Evolutionary conservation across 1,284 basidiomycete genomes (phyloP).

Genomic region (Gomphus sp.): DNA sequence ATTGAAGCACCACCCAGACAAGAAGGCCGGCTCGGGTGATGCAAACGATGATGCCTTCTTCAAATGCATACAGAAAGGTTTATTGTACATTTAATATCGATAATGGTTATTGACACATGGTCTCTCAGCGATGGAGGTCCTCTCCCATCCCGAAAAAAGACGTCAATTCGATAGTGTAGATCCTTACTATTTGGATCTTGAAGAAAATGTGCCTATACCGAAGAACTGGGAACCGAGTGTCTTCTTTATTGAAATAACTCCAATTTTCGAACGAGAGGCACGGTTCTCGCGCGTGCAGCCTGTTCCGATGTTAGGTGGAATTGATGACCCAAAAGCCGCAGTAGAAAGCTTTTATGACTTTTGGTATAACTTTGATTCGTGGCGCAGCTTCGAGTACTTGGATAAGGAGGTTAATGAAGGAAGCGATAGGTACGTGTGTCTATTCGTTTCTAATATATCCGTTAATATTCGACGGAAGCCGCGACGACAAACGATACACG

Average conservation of each 20-base stretch:
- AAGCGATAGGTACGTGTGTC: constrained; percentile 62
- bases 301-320: constrained; percentile 75
- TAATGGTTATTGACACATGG: background rate
- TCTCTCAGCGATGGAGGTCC: constrained; percentile 70
- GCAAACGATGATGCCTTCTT: constrained; percentile 97
- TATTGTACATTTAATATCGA: constrained; percentile 1
- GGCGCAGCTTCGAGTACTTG: constrained; percentile 96
- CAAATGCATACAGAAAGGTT: constrained; percentile 94
- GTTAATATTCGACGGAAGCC: constrained; percentile 36
- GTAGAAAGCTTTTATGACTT: constrained; percentile 97
- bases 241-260: constrained; percentile 58
- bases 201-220: constrained; percentile 71
- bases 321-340: constrained; percentile 67
- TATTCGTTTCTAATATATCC: background rate
- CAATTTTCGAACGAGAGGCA: constrained; percentile 85
- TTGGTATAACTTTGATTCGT: constrained; percentile 99
- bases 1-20: constrained; percentile 98
- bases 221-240: constrained; percentile 45
- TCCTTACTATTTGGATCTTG: constrained; percentile 62
- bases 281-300: constrained; percentile 87
- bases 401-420: constrained; percentile 99
- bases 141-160: constrained; percentile 80
- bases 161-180: constrained; percentile 98
- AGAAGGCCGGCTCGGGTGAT: constrained; percentile 79
- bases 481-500: constrained; percentile 97